A percentile compares a stretch with the other conserved stretches of the same genome.
Conservation (phyloP, 352 stramenopile genomes). For the Pythium oligandrum region DNA sequence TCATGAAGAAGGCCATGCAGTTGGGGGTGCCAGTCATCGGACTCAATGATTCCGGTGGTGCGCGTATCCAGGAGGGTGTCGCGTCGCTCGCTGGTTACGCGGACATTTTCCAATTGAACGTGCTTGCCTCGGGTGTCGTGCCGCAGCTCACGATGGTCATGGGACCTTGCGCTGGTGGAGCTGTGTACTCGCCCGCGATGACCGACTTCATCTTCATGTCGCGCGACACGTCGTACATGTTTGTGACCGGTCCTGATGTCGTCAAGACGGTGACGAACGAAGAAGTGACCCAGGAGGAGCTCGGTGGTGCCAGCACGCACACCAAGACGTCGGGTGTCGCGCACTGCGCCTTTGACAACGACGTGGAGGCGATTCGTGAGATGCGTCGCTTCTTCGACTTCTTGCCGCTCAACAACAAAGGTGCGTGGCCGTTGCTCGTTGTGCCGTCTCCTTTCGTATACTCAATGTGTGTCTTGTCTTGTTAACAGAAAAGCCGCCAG, state of each 20-base stretch:
- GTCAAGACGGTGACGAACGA: slow-evolving; percentile 98
- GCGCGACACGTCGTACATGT: slow-evolving; percentile 97
- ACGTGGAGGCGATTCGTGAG: slow-evolving; percentile 92
- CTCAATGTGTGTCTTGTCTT: background rate
- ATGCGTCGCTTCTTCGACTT: slow-evolving; percentile 95
- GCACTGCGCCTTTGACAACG: slow-evolving; percentile 95
- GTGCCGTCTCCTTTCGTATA: slow-evolving; percentile 1
- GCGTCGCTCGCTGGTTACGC: slow-evolving; percentile 97
- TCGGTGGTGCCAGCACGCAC: slow-evolving; percentile 94
- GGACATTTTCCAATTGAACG: slow-evolving; percentile 98
- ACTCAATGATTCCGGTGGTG: slow-evolving; percentile 97
- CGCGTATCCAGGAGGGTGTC: slow-evolving; percentile 98
- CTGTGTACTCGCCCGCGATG: slow-evolving; percentile 96
- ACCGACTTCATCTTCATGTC: slow-evolving; percentile 99
- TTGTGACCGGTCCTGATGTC: slow-evolving; percentile 97
- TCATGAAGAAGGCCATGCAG: slow-evolving; percentile 97
- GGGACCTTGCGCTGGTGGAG: slow-evolving; percentile 95
- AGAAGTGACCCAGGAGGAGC: slow-evolving; percentile 92
- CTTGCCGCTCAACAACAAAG: slow-evolving; percentile 92
- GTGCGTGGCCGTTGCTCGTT: slow-evolving; percentile 6
- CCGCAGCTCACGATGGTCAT: slow-evolving; percentile 98
- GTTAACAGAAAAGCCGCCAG: slow-evolving; percentile 59
- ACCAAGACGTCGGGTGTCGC: slow-evolving; percentile 94
- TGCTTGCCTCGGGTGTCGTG: slow-evolving; percentile 91
- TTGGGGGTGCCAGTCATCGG: slow-evolving; percentile 96